Conservation (phyloP, 1,284 basidiomycete species). For the Schizopora paradoxa region DNA sequence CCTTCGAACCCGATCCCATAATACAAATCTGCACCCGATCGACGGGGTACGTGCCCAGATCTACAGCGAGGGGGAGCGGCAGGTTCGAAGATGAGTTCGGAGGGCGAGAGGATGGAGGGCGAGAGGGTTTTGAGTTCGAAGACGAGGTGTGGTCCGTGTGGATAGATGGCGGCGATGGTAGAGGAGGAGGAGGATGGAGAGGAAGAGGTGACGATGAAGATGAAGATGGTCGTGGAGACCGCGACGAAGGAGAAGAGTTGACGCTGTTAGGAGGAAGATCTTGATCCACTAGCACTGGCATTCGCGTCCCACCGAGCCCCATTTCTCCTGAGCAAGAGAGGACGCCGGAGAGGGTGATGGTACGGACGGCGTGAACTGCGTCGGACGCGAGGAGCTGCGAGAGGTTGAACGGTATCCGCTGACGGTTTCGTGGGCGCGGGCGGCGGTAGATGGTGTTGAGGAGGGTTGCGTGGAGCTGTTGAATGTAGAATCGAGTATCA, state of each 20-base stretch:
- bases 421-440: conserved; percentile 27
- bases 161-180: not conserved
- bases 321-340: too few relatives aligned
- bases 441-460: conserved; percentile 56
- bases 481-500: conserved; percentile 1
- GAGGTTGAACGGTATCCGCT: conserved; percentile 44
- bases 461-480: conserved; percentile 64
- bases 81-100: not conserved
- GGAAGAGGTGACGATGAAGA: not conserved
- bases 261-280: not conserved
- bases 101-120: not conserved
- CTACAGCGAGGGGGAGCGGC: conserved; percentile 27
- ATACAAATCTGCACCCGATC: conserved; percentile 52
- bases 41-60: conserved; percentile 43
- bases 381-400: conserved; percentile 35
- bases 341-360: not conserved
- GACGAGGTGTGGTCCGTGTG: not conserved
- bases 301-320: too few relatives aligned
- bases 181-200: not conserved
- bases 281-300: too few relatives aligned
- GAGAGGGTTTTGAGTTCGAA: not conserved
- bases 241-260: not conserved
- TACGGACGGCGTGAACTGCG: conserved; percentile 23
- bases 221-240: not conserved
- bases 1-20: conserved; percentile 53